Percentiles rank a stretch among this genome's conserved stretches.
Conservation (phyloP, 176 grass and related monocot species). For the Ampelocalamus luodianensis region DNA sequence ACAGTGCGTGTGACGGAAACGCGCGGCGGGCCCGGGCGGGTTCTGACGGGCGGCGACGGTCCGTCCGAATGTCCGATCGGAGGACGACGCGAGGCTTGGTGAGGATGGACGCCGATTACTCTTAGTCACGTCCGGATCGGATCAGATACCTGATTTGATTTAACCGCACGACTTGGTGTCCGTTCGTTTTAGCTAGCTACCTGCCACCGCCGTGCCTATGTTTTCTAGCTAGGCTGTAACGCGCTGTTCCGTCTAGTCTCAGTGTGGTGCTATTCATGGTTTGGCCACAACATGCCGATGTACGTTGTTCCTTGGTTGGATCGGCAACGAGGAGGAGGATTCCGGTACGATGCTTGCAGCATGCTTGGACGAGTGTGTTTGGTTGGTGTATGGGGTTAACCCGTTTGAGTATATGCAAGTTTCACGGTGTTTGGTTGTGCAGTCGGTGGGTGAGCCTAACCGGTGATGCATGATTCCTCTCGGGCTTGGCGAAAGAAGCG, state of each 20-base stretch:
- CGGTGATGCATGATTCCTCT: too few relatives aligned
- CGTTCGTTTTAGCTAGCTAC: not conserved
- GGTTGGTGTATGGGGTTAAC: too few relatives aligned
- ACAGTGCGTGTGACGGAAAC: not conserved
- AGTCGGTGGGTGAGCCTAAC: too few relatives aligned
- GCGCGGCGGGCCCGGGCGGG: not conserved
- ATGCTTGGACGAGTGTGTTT: too few relatives aligned
- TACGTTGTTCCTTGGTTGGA: not conserved
- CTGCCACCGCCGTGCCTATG: not conserved
- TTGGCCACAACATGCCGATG: not conserved
- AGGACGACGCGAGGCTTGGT: slow-evolving; percentile 16
- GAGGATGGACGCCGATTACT: not conserved
- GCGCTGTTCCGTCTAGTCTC: not conserved
- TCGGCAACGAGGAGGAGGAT: not conserved
- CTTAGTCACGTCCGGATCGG: not conserved
- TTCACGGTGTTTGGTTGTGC: too few relatives aligned
- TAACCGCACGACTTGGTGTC: not conserved
- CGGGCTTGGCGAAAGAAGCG: too few relatives aligned
- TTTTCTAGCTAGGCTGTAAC: not conserved
- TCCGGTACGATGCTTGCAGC: not conserved
- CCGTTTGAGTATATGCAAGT: too few relatives aligned
- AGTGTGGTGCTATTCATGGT: not conserved
- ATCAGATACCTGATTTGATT: not conserved
- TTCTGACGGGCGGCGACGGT: not conserved
- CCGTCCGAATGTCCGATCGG: not conserved